phyloP scores from a whole-genome alignment of 2,329 filamentous ascomycete genomes.

The Penicillium fuscoglaucum region DNA sequence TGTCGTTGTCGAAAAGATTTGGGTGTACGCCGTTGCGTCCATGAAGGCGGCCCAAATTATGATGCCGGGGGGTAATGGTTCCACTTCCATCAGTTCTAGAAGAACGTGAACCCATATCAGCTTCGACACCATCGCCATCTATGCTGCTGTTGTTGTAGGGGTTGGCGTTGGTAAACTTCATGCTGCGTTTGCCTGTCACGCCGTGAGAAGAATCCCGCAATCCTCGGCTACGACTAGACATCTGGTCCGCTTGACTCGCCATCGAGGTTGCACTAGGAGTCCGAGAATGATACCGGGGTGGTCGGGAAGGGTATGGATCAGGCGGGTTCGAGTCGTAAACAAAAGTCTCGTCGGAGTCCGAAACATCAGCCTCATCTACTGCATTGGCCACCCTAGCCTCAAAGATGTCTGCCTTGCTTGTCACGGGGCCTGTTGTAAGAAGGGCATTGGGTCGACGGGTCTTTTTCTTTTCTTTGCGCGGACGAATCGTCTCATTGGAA shows the following conservation, averaged over 20 bases:
- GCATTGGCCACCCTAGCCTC: conserved; percentile 95
- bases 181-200: conserved; percentile 78
- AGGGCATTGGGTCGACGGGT: conserved; percentile 69
- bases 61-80: conserved; percentile 65
- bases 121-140: conserved; percentile 67
- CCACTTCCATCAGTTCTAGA: conserved; percentile 60
- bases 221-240: conserved; percentile 59
- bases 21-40: conserved; percentile 68
- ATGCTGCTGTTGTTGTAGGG: conserved; percentile 62
- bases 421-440: conserved; percentile 57
- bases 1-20: conserved; percentile 72
- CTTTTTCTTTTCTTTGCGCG: conserved; percentile 90
- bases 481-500: conserved; percentile 93
- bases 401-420: conserved; percentile 96
- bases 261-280: conserved; percentile 90
- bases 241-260: conserved; percentile 51
- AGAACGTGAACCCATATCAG: conserved; percentile 60
- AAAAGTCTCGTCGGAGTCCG: conserved; percentile 97
- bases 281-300: conserved; percentile 82
- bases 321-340: conserved; percentile 97
- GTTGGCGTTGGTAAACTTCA: conserved; percentile 79
- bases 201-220: conserved; percentile 65
- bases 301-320: conserved; percentile 56
- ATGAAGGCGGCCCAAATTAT: conserved; percentile 73
- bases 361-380: conserved; percentile 93